phyloP scores from a whole-genome alignment of 148 eudicot species.

The Selenicereus undatus region DNA sequence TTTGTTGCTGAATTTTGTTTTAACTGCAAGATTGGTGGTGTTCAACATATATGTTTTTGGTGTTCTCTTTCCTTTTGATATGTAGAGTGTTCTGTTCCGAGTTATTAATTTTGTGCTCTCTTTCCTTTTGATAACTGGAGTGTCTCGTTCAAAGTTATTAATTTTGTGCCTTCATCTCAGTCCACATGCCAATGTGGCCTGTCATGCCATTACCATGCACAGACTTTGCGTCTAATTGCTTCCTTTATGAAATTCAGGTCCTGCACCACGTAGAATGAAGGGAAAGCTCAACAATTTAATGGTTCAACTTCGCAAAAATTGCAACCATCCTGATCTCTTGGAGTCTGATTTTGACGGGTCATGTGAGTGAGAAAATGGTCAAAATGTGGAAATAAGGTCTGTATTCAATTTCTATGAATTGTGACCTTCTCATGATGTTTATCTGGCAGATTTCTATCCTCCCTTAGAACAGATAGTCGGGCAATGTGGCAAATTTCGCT shows the following conservation, averaged over 20 bases:
- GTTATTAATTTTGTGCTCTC: too few species aligned
- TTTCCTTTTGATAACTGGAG: too few species aligned
- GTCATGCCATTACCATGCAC: background rate
- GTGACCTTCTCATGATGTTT: background rate
- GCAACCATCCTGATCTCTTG: conserved; percentile 97
- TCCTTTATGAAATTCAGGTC: conserved; percentile 39
- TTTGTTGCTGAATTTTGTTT: background rate
- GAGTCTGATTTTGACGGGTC: conserved; percentile 78
- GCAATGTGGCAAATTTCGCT: conserved; percentile 86
- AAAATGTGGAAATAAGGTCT: too few species aligned
- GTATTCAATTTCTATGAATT: background rate
- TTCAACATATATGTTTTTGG: background rate
- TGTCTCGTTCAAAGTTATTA: background rate
- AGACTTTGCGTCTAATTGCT: conserved; percentile 10
- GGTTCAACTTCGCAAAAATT: conserved; percentile 94
- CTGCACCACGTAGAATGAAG: conserved; percentile 65
- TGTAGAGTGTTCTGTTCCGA: background rate
- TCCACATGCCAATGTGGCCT: background rate
- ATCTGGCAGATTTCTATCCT: conserved; percentile 63
- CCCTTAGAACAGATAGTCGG: conserved; percentile 83
- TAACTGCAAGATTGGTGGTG: background rate
- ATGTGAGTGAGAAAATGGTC: conserved; percentile 45
- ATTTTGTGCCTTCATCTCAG: background rate
- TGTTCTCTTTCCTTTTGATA: background rate
- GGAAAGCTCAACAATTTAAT: conserved; percentile 78